Conservation (phyloP, 257 asterid genomes). For the Phtheirospermum japonicum region DNA sequence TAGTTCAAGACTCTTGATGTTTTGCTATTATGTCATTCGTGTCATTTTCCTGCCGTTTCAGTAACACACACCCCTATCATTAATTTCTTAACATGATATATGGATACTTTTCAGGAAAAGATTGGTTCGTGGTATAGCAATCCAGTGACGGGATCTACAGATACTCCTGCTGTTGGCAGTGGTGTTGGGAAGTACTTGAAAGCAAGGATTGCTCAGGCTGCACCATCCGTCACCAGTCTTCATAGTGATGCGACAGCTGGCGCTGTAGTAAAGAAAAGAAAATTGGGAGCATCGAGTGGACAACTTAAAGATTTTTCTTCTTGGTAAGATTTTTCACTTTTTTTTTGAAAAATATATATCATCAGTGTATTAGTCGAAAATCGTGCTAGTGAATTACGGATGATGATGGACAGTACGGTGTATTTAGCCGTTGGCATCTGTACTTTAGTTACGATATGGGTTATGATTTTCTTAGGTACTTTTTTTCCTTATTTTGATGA, state of each 20-base stretch:
- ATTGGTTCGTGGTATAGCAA: slow-evolving; percentile 95
- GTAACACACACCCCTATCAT: not conserved
- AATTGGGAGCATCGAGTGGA: slow-evolving; percentile 41
- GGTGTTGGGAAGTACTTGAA: slow-evolving; percentile 85
- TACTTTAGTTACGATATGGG: slow-evolving; percentile 7
- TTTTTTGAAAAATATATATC: not conserved
- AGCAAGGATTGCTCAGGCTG: slow-evolving; percentile 36
- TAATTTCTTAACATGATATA: slow-evolving; percentile 11
- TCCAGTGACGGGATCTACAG: slow-evolving; percentile 56
- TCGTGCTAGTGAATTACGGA: not conserved
- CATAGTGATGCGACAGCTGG: slow-evolving; percentile 43
- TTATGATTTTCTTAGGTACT: not conserved
- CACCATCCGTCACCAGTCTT: slow-evolving; percentile 36
- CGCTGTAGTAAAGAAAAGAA: slow-evolving; percentile 63
- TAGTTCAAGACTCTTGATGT: slow-evolving; percentile 32
- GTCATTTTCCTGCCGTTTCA: not conserved
- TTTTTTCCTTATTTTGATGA: not conserved
- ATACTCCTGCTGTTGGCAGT: slow-evolving; percentile 46
- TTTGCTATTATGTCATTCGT: not conserved
- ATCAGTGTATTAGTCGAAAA: not conserved
- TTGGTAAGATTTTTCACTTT: slow-evolving; percentile 45
- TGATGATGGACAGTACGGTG: not conserved
- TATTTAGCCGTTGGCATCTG: slow-evolving; percentile 10
- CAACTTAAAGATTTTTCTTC: slow-evolving; percentile 72
- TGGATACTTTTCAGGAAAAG: slow-evolving; percentile 58